Conservation (phyloP, 2,329 filamentous ascomycete species). For the Aspergillus terreus region DNA sequence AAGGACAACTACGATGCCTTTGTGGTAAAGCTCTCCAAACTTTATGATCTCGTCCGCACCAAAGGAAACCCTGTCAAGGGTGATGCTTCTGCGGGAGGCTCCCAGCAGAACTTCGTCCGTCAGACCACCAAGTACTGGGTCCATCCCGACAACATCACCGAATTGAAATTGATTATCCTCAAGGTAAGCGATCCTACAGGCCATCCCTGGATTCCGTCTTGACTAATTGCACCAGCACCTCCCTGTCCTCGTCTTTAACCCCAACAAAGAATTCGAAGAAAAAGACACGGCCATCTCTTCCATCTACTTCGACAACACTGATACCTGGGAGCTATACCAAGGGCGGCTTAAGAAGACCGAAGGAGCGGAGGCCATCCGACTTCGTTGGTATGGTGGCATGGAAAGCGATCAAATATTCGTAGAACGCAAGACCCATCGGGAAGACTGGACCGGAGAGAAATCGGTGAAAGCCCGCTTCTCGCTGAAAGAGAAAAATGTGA, state of each 20-base stretch:
- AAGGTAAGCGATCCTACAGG: constrained; percentile 52
- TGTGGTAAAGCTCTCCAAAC: constrained; percentile 87
- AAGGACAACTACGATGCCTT: constrained; percentile 98
- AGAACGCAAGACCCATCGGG: constrained; percentile 94
- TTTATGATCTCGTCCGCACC: constrained; percentile 92
- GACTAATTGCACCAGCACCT: constrained; percentile 58
- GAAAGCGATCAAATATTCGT: constrained; percentile 92
- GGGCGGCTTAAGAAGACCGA: constrained; percentile 97
- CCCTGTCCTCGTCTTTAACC: constrained; percentile 94
- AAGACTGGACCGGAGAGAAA: constrained; percentile 99
- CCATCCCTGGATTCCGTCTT: neutral
- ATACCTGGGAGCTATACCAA: constrained; percentile 90
- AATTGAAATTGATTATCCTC: constrained; percentile 94
- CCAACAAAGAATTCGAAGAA: constrained; percentile 90
- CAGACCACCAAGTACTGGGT: constrained; percentile 99
- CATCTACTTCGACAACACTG: constrained; percentile 95
- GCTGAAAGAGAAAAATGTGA: constrained; percentile 96
- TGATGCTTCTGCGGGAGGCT: constrained; percentile 84
- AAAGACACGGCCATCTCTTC: constrained; percentile 94
- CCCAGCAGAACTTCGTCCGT: constrained; percentile 91
- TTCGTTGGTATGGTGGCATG: constrained; percentile 98
- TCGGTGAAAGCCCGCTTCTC: constrained; percentile 96
- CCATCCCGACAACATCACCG: constrained; percentile 95
- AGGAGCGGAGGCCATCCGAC: constrained; percentile 90
- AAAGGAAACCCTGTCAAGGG: constrained; percentile 89